Conservation (phyloP, 345 rosid species). For the Populus deltoides region DNA sequence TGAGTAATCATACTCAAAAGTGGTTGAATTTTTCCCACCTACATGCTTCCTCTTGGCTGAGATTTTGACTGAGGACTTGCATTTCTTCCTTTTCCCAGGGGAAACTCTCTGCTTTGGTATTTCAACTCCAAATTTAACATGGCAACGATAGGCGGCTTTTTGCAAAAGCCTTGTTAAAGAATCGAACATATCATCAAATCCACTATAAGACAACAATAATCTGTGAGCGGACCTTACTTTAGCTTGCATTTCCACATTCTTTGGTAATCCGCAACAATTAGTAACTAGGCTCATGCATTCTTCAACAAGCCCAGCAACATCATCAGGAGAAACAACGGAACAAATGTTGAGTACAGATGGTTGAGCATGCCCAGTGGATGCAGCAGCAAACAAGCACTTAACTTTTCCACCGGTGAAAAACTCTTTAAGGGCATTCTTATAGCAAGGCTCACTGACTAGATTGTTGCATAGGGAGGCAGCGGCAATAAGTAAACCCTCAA, state of each 20-base stretch:
- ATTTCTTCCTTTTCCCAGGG: constrained; percentile 51
- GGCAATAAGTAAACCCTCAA: constrained; percentile 70
- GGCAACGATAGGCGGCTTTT: constrained; percentile 72
- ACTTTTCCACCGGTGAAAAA: constrained; percentile 48
- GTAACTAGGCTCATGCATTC: constrained; percentile 54
- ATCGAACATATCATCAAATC: constrained; percentile 55
- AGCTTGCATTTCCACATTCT: constrained; percentile 55
- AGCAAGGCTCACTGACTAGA: constrained; percentile 47
- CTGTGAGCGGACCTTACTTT: constrained; percentile 79
- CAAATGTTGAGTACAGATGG: constrained; percentile 62
- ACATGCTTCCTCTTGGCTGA: constrained; percentile 60
- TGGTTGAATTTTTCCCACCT: constrained; percentile 44
- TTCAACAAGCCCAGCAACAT: constrained; percentile 49
- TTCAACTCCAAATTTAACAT: constrained; percentile 65
- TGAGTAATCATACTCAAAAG: constrained; percentile 63
- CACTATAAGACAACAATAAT: constrained; percentile 54
- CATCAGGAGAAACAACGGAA: constrained; percentile 46
- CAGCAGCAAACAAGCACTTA: constrained; percentile 54
- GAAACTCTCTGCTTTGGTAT: constrained; percentile 42
- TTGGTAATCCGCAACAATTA: constrained; percentile 54
- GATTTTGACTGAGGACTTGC: constrained; percentile 44
- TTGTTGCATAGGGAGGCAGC: constrained; percentile 52
- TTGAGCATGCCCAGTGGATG: constrained; percentile 55
- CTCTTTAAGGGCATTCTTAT: constrained; percentile 51
- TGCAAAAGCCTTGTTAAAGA: constrained; percentile 52